phyloP scores from a whole-genome alignment of 2,329 filamentous ascomycete species.

The Fusarium oligoseptatum region DNA sequence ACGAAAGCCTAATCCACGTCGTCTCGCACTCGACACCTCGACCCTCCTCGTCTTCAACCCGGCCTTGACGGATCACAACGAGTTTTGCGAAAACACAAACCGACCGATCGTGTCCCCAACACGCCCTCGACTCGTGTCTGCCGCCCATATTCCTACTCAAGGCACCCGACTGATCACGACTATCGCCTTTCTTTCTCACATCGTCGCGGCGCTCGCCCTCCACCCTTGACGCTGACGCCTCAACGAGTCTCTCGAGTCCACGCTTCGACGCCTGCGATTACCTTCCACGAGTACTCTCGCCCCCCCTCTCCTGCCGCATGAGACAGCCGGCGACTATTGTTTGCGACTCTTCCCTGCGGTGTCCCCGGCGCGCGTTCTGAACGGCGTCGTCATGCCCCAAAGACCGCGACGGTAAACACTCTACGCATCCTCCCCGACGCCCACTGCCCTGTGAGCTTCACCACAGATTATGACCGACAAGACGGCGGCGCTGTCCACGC shows the following conservation, averaged over 20 bases:
- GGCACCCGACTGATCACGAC: constrained; percentile 15
- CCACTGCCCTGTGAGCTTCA: constrained; percentile 58
- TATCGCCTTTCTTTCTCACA: constrained; percentile 18
- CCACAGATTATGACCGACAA: constrained; percentile 74
- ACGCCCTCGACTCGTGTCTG: constrained; percentile 38
- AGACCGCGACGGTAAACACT: constrained; percentile 64
- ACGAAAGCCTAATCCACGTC: constrained; percentile 31
- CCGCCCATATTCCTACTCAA: constrained; percentile 29
- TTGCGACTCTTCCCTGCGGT: constrained; percentile 38
- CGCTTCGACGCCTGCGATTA: constrained; percentile 34
- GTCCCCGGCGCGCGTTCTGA: constrained; percentile 56
- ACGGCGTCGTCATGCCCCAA: constrained; percentile 71
- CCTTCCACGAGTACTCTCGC: constrained; percentile 16
- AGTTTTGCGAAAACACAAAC: constrained; percentile 50
- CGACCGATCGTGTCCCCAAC: constrained; percentile 42
- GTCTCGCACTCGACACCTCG: constrained; percentile 44
- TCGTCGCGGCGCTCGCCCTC: constrained; percentile 35
- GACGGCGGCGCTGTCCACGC: constrained; percentile 65
- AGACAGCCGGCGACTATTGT: constrained; percentile 34
- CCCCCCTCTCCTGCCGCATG: constrained; percentile 39
- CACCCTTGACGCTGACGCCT: constrained; percentile 37
- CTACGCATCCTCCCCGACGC: constrained; percentile 55
- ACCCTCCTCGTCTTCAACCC: constrained; percentile 44
- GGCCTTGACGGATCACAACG: constrained; percentile 48
- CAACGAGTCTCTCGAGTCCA: constrained; percentile 29